Evolutionary conservation across 2,329 filamentous ascomycete species (phyloP).

Genomic region (Claviceps spartinae): DNA sequence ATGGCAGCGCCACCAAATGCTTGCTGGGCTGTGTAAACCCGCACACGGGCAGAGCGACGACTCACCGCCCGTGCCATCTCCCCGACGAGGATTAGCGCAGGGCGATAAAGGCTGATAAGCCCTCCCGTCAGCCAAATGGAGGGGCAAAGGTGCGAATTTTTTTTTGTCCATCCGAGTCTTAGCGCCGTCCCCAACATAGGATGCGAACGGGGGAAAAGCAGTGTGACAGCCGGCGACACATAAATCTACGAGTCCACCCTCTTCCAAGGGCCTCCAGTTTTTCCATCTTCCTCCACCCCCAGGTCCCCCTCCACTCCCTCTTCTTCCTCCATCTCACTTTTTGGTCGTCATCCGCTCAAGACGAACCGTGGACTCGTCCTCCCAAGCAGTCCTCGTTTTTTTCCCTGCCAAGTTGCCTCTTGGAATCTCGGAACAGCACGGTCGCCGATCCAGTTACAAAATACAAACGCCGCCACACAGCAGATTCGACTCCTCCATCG

Average conservation of each 20-base stretch:
- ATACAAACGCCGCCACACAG: constrained; percentile 24
- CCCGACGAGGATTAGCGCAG: constrained; percentile 8
- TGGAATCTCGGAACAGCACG: constrained; percentile 21
- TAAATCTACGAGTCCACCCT: constrained; percentile 8
- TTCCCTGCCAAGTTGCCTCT: constrained; percentile 19
- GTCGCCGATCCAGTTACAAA: constrained; percentile 16
- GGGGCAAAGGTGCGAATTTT: constrained; percentile 12
- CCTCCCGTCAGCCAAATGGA: constrained; percentile 8
- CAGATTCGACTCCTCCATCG: constrained; percentile 33
- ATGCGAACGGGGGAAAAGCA: constrained; percentile 7
- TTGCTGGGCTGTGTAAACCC: neutral
- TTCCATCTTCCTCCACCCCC: constrained; percentile 3
- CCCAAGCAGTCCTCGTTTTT: constrained; percentile 11
- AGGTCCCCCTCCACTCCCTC: constrained; percentile 4
- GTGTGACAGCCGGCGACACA: constrained; percentile 8
- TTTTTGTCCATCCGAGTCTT: constrained; percentile 6
- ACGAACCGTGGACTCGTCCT: constrained; percentile 24
- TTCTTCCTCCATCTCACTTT: constrained; percentile 18
- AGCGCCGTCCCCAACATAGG: constrained; percentile 4
- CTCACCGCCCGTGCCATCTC: constrained; percentile 10
- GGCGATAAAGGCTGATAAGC: constrained; percentile 14
- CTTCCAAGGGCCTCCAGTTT: constrained; percentile 3
- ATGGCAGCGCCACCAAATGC: neutral
- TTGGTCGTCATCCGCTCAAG: constrained; percentile 30
- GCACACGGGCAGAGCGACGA: constrained; percentile 1